phyloP scores from a whole-genome alignment of 805 yeast genomes.

The Wickerhamomyces pijperi region DNA sequence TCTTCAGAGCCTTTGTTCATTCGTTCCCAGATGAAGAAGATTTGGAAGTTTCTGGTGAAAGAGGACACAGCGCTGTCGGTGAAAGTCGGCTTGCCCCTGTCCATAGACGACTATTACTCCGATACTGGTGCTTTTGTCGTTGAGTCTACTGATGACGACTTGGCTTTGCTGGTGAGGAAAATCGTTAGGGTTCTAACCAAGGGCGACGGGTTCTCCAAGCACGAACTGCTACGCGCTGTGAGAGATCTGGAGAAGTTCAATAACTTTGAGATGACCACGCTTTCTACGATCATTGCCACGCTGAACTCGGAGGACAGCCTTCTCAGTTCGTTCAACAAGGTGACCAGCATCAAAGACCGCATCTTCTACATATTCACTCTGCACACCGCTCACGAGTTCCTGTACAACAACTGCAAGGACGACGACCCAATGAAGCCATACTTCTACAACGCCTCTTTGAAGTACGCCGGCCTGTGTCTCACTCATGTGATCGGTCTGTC shows the following conservation, averaged over 20 bases:
- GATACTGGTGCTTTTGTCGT: constrained; percentile 1
- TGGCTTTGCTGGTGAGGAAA: constrained; percentile 7
- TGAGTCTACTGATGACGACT: constrained; percentile 1
- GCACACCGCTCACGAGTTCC: constrained; percentile 12
- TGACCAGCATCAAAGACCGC: constrained; percentile 3
- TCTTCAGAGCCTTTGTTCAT: constrained; percentile 1
- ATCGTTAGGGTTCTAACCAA: constrained; percentile 4
- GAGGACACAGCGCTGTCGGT: constrained; percentile 12
- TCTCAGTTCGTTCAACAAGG: constrained; percentile 1
- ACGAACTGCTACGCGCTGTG: constrained; percentile 8
- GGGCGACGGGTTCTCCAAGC: constrained; percentile 3
- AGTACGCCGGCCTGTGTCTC: constrained; percentile 12
- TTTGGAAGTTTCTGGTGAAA: constrained; percentile 11
- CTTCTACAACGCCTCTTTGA: constrained; percentile 11
- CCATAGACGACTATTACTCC: constrained; percentile 10
- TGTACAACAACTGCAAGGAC: constrained; percentile 6
- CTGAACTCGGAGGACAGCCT: constrained; percentile 3
- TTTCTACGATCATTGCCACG: constrained; percentile 5
- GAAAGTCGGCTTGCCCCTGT: constrained; percentile 13
- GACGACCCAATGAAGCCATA: constrained; percentile 5
- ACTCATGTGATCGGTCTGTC: constrained; percentile 14
- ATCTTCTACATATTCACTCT: constrained; percentile 6
- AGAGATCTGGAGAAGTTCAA: constrained; percentile 10
- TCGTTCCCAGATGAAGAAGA: constrained; percentile 4
- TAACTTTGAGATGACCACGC: constrained; percentile 2